Conservation (phyloP, 371 early-diverging fungal genomes). For the Basidiobolus meristosporus region DNA sequence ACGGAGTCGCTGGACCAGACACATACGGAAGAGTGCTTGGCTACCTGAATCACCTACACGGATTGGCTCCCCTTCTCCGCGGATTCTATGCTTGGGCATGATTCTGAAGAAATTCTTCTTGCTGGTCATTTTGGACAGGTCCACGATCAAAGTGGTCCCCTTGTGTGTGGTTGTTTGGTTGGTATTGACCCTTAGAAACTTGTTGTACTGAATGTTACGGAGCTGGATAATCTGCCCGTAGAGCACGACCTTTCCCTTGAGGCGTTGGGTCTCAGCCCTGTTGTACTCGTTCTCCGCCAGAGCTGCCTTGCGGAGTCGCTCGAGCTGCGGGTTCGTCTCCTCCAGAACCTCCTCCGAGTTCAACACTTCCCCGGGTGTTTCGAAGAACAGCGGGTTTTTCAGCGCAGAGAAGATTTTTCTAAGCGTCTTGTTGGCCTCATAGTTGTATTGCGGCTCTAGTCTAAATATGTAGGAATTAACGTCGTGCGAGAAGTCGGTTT, state of each 20-base stretch:
- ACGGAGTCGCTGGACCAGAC: too few relatives aligned
- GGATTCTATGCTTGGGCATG: constrained; percentile 25
- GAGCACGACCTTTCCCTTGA: constrained; percentile 19
- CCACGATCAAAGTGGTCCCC: constrained; percentile 15
- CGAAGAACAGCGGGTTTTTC: background rate
- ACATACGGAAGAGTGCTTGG: too few relatives aligned
- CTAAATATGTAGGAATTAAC: background rate
- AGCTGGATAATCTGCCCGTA: constrained; percentile 30
- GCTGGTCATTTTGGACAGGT: constrained; percentile 12
- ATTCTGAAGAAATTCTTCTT: constrained; percentile 22
- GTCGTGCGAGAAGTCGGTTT: background rate
- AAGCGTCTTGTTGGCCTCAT: background rate
- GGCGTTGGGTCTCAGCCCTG: constrained; percentile 12
- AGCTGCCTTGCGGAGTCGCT: constrained; percentile 8
- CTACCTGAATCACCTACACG: constrained; percentile 14
- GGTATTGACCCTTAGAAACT: constrained; percentile 20
- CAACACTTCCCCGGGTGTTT: background rate
- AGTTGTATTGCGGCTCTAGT: background rate
- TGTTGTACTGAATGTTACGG: constrained; percentile 17
- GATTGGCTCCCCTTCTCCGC: constrained; percentile 30
- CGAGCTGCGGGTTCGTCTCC: constrained; percentile 4
- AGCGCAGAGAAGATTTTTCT: background rate
- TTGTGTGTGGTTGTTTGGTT: constrained; percentile 17
- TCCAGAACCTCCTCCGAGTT: background rate
- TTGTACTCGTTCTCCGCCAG: constrained; percentile 14